A percentile compares a stretch with the other conserved stretches of the same genome.
phyloP scores from a whole-genome alignment of 768 basidiomycete species.

The Russula vinacea region DNA sequence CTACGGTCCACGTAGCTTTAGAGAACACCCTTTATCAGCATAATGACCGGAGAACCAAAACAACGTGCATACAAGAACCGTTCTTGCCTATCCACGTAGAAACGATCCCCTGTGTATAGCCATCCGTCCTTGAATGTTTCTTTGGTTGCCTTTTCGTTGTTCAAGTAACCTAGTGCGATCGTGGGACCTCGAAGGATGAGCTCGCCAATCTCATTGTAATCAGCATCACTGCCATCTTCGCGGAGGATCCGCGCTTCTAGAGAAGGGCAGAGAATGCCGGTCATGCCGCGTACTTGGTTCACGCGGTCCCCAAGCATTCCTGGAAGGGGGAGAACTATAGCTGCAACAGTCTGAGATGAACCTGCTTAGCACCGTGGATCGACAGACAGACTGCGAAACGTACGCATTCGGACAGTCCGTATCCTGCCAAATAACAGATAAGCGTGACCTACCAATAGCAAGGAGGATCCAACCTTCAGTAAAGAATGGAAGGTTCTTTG shows the following conservation, averaged over 20 bases:
- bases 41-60: background rate
- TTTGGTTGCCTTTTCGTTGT: slow-evolving; percentile 61
- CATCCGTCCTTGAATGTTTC: slow-evolving; percentile 69
- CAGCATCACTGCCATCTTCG: slow-evolving; percentile 56
- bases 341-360: slow-evolving; percentile 25
- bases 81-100: slow-evolving; percentile 56
- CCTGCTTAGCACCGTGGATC: background rate
- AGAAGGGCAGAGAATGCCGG: slow-evolving; percentile 61
- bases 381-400: background rate
- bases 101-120: slow-evolving; percentile 72
- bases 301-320: slow-evolving; percentile 16
- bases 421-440: slow-evolving; percentile 6
- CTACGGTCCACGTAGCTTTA: slow-evolving; percentile 67
- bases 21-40: background rate
- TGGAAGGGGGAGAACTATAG: slow-evolving; percentile 14
- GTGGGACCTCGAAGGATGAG: slow-evolving; percentile 56
- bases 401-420: slow-evolving; percentile 27
- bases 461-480: slow-evolving; percentile 9
- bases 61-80: slow-evolving; percentile 55
- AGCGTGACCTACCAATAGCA: background rate
- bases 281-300: slow-evolving; percentile 40
- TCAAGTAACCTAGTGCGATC: slow-evolving; percentile 67
- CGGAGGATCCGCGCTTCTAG: slow-evolving; percentile 60
- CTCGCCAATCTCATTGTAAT: slow-evolving; percentile 60
- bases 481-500: background rate